phyloP scores from a whole-genome alignment of 495 filamentous ascomycete genomes.

The Xylaria venustula region DNA sequence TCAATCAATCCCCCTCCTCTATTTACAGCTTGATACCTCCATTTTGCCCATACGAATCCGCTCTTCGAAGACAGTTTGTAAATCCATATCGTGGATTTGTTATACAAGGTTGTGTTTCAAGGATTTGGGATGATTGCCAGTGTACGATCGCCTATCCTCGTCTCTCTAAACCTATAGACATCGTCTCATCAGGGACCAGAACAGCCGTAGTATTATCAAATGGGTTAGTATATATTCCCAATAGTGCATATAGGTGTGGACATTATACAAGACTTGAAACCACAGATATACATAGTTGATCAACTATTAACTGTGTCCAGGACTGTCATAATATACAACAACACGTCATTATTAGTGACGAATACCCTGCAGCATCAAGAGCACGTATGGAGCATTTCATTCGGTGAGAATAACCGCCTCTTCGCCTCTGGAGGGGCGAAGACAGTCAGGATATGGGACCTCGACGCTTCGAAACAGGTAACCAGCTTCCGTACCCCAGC shows the following conservation, averaged over 20 bases:
- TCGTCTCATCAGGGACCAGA: background rate
- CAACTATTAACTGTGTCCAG: background rate
- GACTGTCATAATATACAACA: constrained; percentile 21
- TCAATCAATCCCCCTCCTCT: constrained; percentile 20
- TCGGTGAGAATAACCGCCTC: constrained; percentile 14
- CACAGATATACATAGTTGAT: background rate
- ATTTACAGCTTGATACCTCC: constrained; percentile 30
- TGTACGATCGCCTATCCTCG: constrained; percentile 22
- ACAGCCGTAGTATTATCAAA: background rate
- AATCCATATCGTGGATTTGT: constrained; percentile 14
- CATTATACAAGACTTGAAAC: too few species aligned
- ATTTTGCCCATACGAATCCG: constrained; percentile 28
- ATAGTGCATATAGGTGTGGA: too few species aligned
- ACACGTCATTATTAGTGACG: constrained; percentile 19
- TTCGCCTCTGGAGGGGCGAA: constrained; percentile 20
- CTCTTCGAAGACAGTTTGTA: constrained; percentile 18
- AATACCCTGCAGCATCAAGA: constrained; percentile 22
- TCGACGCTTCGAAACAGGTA: constrained; percentile 12
- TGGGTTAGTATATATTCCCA: background rate
- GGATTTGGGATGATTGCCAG: constrained; percentile 29
- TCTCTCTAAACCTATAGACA: constrained; percentile 3
- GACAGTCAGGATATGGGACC: constrained; percentile 25
- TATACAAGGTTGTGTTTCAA: constrained; percentile 21
- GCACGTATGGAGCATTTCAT: constrained; percentile 14
- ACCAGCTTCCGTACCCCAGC: constrained; percentile 16